Conservation (phyloP, 2,329 filamentous ascomycete species). For the Zasmidium cellare region DNA sequence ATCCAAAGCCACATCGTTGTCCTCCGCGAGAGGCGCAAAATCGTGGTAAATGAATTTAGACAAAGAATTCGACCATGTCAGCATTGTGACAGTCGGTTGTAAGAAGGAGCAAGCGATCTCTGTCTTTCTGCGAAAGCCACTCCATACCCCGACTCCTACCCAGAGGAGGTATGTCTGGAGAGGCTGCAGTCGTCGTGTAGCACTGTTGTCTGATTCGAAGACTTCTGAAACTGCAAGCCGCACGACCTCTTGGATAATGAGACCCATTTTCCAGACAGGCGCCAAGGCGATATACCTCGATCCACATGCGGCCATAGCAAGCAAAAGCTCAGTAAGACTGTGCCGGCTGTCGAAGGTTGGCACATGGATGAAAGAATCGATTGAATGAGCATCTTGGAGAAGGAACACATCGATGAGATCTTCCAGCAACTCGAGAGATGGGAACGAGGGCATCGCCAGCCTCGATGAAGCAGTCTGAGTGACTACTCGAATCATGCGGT, state of each 20-base stretch:
- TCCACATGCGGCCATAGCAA: constrained; percentile 57
- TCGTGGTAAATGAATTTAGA: constrained; percentile 27
- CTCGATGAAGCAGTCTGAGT: constrained; percentile 29
- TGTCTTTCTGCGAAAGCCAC: constrained; percentile 57
- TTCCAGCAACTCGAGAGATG: constrained; percentile 59
- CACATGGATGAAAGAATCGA: constrained; percentile 61
- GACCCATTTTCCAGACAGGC: constrained; percentile 60
- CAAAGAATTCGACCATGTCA: constrained; percentile 34
- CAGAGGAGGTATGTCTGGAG: constrained; percentile 50
- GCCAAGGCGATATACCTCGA: constrained; percentile 57
- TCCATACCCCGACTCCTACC: constrained; percentile 57
- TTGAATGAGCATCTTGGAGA: constrained; percentile 52
- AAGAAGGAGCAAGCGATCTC: constrained; percentile 59
- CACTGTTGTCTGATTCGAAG: constrained; percentile 50
- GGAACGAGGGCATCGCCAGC: constrained; percentile 57
- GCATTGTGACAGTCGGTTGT: constrained; percentile 53
- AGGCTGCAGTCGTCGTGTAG: constrained; percentile 50
- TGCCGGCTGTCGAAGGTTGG: constrained; percentile 57
- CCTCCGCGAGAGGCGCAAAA: constrained; percentile 50
- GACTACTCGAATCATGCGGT: constrained; percentile 29
- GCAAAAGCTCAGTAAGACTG: constrained; percentile 58
- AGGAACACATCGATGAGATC: constrained; percentile 61
- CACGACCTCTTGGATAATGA: constrained; percentile 49
- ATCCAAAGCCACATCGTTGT: constrained; percentile 58
- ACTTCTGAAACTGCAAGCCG: constrained; percentile 36